Conservation (phyloP, 2,329 filamentous ascomycete genomes). For the Colletotrichum tropicale region DNA sequence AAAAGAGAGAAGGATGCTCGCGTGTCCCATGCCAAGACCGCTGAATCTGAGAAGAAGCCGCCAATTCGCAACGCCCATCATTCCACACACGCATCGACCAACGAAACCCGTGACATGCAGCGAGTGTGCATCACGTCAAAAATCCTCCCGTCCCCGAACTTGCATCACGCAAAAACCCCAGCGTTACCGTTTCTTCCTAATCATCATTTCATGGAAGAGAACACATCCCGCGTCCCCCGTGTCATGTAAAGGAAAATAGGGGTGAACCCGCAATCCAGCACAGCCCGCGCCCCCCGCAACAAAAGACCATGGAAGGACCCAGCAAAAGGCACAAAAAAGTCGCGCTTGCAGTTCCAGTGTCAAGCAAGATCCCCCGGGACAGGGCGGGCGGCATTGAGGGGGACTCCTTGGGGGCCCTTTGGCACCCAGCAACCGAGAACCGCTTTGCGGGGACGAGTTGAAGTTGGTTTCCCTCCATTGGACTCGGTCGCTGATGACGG, state of each 20-base stretch:
- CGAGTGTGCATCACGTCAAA: background rate
- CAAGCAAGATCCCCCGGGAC: background rate
- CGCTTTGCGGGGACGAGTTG: background rate
- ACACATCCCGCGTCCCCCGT: background rate
- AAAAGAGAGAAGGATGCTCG: background rate
- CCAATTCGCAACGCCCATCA: background rate
- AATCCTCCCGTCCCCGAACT: background rate
- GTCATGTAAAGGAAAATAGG: background rate
- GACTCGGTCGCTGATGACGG: background rate
- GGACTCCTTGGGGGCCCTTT: background rate
- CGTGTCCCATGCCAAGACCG: background rate
- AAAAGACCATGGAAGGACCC: background rate
- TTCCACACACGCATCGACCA: background rate
- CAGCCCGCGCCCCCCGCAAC: background rate
- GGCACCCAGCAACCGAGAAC: background rate
- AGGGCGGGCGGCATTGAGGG: slow-evolving; percentile 11
- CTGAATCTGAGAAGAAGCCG: background rate
- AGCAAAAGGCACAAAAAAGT: background rate
- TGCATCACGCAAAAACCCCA: background rate
- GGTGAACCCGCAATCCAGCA: background rate
- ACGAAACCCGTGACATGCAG: background rate
- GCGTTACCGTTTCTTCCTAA: background rate
- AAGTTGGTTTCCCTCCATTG: background rate
- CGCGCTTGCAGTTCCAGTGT: background rate
- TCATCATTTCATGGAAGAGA: background rate